Evolutionary conservation across 352 stramenopile genomes (phyloP).

Genomic region (Phytophthora nicotianae): DNA sequence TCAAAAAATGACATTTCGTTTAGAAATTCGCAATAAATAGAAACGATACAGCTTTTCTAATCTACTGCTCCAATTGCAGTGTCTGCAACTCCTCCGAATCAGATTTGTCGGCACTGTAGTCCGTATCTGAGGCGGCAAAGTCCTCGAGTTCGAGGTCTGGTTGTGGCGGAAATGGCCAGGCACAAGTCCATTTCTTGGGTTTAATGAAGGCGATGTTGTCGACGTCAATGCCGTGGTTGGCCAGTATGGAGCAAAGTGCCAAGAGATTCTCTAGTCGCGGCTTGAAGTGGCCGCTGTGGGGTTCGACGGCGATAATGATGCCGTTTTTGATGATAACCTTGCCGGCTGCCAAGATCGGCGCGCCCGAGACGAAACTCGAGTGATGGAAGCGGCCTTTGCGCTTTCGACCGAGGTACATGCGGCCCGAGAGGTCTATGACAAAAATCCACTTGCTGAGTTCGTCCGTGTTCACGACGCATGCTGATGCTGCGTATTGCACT

Average conservation of each 20-base stretch:
- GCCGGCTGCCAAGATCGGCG: conserved; percentile 63
- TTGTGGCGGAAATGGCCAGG: conserved; percentile 58
- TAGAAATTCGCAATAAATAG: conserved; percentile 30
- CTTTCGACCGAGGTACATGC: conserved; percentile 74
- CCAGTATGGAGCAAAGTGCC: conserved; percentile 49
- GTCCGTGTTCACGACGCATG: conserved; percentile 56
- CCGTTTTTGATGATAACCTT: conserved; percentile 71
- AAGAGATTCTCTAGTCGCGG: conserved; percentile 54
- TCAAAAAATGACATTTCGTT: neutral
- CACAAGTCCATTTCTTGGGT: conserved; percentile 71
- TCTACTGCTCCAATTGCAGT: conserved; percentile 16
- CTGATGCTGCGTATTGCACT: conserved; percentile 45
- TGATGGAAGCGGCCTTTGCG: conserved; percentile 77
- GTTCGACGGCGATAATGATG: conserved; percentile 64
- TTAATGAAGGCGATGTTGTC: conserved; percentile 58
- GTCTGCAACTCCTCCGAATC: conserved; percentile 41
- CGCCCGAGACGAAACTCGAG: conserved; percentile 76
- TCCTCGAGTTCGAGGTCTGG: conserved; percentile 45
- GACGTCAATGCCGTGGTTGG: conserved; percentile 44
- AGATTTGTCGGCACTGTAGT: conserved; percentile 47
- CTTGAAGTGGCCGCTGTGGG: conserved; percentile 81
- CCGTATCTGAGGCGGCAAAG: conserved; percentile 49
- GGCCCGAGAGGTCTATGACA: conserved; percentile 49
- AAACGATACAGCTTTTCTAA: conserved; percentile 19
- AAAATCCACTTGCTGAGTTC: conserved; percentile 81